Evolutionary conservation across 2,329 filamentous ascomycete genomes (phyloP).

Genomic region (Fusarium mexicanum): DNA sequence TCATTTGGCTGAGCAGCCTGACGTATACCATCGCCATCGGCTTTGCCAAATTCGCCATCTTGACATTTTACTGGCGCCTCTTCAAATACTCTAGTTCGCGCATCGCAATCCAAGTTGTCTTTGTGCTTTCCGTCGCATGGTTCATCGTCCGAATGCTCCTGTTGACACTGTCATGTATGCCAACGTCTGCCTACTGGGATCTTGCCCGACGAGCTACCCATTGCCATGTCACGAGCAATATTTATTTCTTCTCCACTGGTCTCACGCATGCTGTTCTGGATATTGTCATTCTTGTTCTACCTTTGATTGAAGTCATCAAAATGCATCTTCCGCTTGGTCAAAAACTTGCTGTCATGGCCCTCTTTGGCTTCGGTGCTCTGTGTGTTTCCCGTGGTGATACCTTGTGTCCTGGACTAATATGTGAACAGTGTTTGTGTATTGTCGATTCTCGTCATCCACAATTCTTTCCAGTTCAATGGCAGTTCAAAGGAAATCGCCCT

Average conservation of each 20-base stretch:
- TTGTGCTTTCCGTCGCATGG: slow-evolving; percentile 34
- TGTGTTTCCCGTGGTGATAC: slow-evolving; percentile 2
- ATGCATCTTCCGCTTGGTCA: slow-evolving; percentile 43
- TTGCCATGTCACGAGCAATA: slow-evolving; percentile 44
- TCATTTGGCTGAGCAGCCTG: slow-evolving; percentile 40
- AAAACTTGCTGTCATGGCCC: slow-evolving; percentile 41
- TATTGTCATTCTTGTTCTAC: slow-evolving; percentile 44
- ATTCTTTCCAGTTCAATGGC: slow-evolving; percentile 27
- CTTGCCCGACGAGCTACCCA: slow-evolving; percentile 29
- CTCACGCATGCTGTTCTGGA: slow-evolving; percentile 47
- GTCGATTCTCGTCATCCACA: slow-evolving; percentile 38
- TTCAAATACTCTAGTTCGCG: slow-evolving; percentile 43
- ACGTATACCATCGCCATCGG: slow-evolving; percentile 39
- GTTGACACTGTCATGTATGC: slow-evolving; percentile 47
- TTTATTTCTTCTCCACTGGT: slow-evolving; percentile 46
- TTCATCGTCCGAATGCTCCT: slow-evolving; percentile 43
- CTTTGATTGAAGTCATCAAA: slow-evolving; percentile 44
- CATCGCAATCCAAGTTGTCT: slow-evolving; percentile 40
- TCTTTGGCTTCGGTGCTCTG: slow-evolving; percentile 45
- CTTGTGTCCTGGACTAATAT: not conserved
- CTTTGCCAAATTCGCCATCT: slow-evolving; percentile 42
- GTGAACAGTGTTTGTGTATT: slow-evolving; percentile 32
- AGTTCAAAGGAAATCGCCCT: slow-evolving; percentile 37
- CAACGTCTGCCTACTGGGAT: slow-evolving; percentile 47
- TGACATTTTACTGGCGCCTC: slow-evolving; percentile 44